Conservation (phyloP, 1,139 yeast species). For the Geotrichum phurueaensis region DNA sequence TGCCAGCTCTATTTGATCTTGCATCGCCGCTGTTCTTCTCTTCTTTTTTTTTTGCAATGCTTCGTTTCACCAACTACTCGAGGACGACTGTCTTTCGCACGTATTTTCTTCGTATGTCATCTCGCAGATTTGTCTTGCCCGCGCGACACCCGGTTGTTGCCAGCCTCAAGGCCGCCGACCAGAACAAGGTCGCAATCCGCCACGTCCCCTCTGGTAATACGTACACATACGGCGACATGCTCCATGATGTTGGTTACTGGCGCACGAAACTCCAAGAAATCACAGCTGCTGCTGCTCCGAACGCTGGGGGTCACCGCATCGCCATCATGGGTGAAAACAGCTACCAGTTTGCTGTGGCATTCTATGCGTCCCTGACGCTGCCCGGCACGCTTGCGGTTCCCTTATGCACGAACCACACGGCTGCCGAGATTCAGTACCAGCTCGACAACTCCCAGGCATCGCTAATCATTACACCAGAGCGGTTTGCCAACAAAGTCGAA, state of each 20-base stretch:
- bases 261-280: constrained; percentile 21
- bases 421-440: constrained; percentile 33
- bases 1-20: neutral
- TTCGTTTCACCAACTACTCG: neutral
- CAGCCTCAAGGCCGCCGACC: constrained; percentile 11
- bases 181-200: constrained; percentile 30
- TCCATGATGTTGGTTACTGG: constrained; percentile 31
- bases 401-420: constrained; percentile 35
- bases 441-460: constrained; percentile 31
- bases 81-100: neutral
- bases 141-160: constrained; percentile 16
- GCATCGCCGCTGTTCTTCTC: neutral
- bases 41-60: neutral
- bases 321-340: constrained; percentile 38
- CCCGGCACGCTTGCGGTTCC: constrained; percentile 34
- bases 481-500: constrained; percentile 29
- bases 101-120: neutral
- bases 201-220: constrained; percentile 33
- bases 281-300: neutral
- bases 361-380: constrained; percentile 31
- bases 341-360: constrained; percentile 32
- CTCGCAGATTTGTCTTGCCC: constrained; percentile 13
- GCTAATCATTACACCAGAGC: constrained; percentile 29
- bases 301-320: constrained; percentile 21
- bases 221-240: constrained; percentile 32